Base-by-base conservation (phyloP, 176 grass and related monocot genomes). In the Thinopyrum elongatum region DNA sequence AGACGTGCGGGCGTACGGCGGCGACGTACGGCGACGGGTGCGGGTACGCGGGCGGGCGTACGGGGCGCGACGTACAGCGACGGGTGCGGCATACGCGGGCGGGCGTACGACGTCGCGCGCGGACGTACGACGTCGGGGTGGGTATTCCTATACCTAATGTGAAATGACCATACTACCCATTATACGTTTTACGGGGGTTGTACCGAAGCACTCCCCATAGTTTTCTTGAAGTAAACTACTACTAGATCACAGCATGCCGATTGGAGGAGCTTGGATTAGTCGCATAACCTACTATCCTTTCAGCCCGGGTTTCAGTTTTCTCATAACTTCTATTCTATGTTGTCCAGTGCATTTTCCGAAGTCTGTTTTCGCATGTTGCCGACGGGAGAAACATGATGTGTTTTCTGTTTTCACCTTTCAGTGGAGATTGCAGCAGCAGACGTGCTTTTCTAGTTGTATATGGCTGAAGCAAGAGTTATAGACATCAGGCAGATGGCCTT, bases 401-500 rank as follows among this genome's bases (percentile, higher is more conserved):
- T 55, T 73, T 77, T 84, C 69, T 42, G 51, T 33, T 80, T 86
- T 92, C 87, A 86, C 67, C 34, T 90, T 64, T 86, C 74, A 59
- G 71, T 33, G 69, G 68, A 49, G 27, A 84, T 81, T 4, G 82
- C 63, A 79, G 67, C 53, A 60, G 23, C 72, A 12, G 44, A 28
- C 25, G 39, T 66, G 17, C 93, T 79, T 85, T 90, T 95, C 78
- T 95, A 53, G 74, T 27, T 66, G 67, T 89, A 91, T 79, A 93
- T 86, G 65, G 84, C 91, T 0, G 91, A 95, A 21, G 94, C 94
- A 35, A 93, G 89, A 60, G 89, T 83, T 64, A 95, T 89, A 16
- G 94, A 81, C 91, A 96, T 93, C 74, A 96, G 79, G 77, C 89
- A 96, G 44, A 96, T 80, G 14, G 82, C 91, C 74, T 96, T 96